Evolutionary conservation across 2,329 filamentous ascomycete genomes (phyloP).

Genomic region (Sporothrix euskadiensis): DNA sequence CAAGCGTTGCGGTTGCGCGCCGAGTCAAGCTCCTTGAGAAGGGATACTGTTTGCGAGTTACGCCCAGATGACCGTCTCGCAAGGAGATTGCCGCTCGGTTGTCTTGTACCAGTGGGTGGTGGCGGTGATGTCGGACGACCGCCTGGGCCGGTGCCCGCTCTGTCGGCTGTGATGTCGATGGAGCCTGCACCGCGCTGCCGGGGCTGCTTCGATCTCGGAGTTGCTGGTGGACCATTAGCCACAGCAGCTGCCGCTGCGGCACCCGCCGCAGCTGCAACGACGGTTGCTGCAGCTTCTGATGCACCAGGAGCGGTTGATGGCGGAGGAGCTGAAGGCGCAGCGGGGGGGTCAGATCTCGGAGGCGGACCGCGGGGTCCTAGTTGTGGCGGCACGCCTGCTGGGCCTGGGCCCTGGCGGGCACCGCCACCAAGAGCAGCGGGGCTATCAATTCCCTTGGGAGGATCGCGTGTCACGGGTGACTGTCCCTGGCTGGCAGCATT

Average conservation of each 20-base stretch:
- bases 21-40: conserved; percentile 84
- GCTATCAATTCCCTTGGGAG: conserved; percentile 49
- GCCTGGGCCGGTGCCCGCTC: conserved; percentile 32
- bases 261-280: conserved; percentile 26
- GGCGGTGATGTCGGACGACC: conserved; percentile 57
- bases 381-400: conserved; percentile 31
- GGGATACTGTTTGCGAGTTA: conserved; percentile 67
- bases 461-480: conserved; percentile 49
- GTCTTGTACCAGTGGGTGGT: conserved; percentile 51
- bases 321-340: conserved; percentile 5
- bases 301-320: conserved; percentile 22
- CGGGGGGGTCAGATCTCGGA: conserved; percentile 41
- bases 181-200: conserved; percentile 63
- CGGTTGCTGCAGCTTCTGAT: conserved; percentile 17
- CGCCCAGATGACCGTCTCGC: conserved; percentile 60
- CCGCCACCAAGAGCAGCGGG: conserved; percentile 61
- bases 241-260: conserved; percentile 30
- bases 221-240: conserved; percentile 14
- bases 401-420: conserved; percentile 49
- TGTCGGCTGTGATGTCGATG: conserved; percentile 67
- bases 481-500: conserved; percentile 40
- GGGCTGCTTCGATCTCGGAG: conserved; percentile 44
- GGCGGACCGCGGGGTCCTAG: conserved; percentile 40
- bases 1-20: conserved; percentile 87
- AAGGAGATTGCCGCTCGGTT: conserved; percentile 57